Base-by-base conservation (phyloP, 2,329 filamentous ascomycete genomes). In the Clarireedia homoeocarpa region DNA sequence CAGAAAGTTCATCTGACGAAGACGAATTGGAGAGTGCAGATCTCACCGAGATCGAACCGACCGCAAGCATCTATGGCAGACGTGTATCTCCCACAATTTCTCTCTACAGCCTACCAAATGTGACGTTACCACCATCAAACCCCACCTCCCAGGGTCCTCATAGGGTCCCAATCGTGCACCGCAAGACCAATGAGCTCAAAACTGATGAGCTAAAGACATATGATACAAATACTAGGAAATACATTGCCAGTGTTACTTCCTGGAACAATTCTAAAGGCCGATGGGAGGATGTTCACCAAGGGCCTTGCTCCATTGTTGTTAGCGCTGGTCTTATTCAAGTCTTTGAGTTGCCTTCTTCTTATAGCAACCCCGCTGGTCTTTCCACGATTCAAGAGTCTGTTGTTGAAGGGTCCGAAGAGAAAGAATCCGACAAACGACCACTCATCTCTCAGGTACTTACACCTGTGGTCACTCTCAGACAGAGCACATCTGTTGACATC, bases 401-500 rank as follows among this genome's bases (percentile, higher is more conserved):
- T n/a, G 42, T 56, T n/a, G 54, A 26, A 12, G 44, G 24, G 15
- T n/a, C 17, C 17, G 55, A 56, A 17, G 55, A 17, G 14, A 44
- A 45, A 9, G 47, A 36, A 27, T 10, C 12, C 14, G 71, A 66
- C 14, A 72, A 74, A 51, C 65, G 63, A 38, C 81, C 81, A 4
- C 70, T 85, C 20, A 74, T 86, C 45, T 88, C 86, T 5, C 81
- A 96, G 36, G 90, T 96, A 67, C 82, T 99, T 44, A 97, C 92
- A 0, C 94, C 94, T 0, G 77, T 96, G 39, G 92, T 97, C 6
- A 87, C 91, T 63, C 84, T 97, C 59, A 84, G 92, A 60, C 87
- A 92, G 66, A 94, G 91, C 65, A 99, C 91, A 23, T 89, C 88
- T 3, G 82, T 99, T 34, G 94, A 99, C 69, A 89, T 99, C 53